Evolutionary conservation across 208 protist genomes (phyloP).

Genomic region (Angomonas deanei): DNA sequence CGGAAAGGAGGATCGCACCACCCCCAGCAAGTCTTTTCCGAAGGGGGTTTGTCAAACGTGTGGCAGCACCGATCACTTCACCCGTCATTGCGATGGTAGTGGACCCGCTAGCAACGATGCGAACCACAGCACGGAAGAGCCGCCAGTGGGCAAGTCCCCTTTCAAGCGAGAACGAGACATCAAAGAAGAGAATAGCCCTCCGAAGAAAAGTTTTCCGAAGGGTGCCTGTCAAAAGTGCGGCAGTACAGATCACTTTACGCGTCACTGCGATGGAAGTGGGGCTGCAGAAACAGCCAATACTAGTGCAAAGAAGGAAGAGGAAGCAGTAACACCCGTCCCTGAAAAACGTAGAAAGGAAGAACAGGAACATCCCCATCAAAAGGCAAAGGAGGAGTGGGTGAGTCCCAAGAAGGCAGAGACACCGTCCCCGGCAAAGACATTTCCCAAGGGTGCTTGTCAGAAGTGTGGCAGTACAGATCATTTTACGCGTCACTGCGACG

Average conservation of each 20-base stretch:
- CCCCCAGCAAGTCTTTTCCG: slow-evolving; percentile 6
- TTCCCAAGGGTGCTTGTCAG: slow-evolving; percentile 12
- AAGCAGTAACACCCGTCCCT: background rate
- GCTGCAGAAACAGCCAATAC: background rate
- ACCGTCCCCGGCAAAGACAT: background rate
- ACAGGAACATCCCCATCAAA: background rate
- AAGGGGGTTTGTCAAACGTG: slow-evolving; percentile 46
- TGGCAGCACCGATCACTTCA: slow-evolving; percentile 35
- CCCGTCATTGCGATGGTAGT: slow-evolving; percentile 28
- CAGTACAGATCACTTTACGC: slow-evolving; percentile 19
- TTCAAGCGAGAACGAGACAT: background rate
- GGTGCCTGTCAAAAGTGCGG: slow-evolving; percentile 24
- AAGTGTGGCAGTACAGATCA: slow-evolving; percentile 20
- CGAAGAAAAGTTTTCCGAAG: background rate
- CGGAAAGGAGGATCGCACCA: background rate
- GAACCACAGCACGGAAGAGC: background rate
- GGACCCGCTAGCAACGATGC: too few species aligned
- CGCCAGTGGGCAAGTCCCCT: background rate
- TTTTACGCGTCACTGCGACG: slow-evolving; percentile 27
- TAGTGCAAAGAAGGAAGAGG: background rate
- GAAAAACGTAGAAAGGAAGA: background rate
- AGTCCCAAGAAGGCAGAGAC: background rate
- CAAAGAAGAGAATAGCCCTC: background rate
- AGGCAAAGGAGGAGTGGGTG: background rate
- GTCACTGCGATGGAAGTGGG: slow-evolving; percentile 20